Percentiles rank a stretch among this genome's conserved stretches.
These are phyloP conservation scores for Phyllosticta paracitricarpa DNA, from an alignment of 2,329 filamentous ascomycete genomes.

Conservation along the genomic window DNA sequence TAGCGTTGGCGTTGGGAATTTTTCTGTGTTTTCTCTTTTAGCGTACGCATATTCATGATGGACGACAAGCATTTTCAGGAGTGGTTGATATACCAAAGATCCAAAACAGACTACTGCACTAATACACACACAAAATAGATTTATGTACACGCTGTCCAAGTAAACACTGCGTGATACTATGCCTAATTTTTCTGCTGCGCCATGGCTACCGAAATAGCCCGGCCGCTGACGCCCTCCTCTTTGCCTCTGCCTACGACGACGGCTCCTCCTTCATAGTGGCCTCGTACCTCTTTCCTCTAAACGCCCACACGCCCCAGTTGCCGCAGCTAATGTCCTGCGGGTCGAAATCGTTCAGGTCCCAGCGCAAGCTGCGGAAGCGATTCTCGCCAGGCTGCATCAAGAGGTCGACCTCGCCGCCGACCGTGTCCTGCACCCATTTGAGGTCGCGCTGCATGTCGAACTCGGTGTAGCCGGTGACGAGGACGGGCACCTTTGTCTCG, in stretches of 20 bases:
- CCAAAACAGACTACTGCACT: background rate
- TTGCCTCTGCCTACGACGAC: background rate
- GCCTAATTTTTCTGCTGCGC: background rate
- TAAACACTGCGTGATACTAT: background rate
- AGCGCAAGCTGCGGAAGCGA: conserved; percentile 80
- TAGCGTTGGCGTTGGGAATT: background rate
- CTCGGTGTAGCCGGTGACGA: conserved; percentile 93
- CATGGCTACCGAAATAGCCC: background rate
- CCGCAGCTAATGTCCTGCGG: conserved; percentile 89
- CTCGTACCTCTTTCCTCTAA: conserved; percentile 92
- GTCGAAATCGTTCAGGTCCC: conserved; percentile 94
- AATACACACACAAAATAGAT: background rate
- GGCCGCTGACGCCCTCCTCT: background rate
- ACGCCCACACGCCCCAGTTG: conserved; percentile 96
- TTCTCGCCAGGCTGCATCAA: conserved; percentile 91
- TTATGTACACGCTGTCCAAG: background rate
- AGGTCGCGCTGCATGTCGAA: conserved; percentile 91
- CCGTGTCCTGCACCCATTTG: conserved; percentile 77
- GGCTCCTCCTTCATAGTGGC: conserved; percentile 44
- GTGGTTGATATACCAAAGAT: background rate
- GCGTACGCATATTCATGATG: background rate
- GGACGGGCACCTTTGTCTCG: conserved; percentile 89
- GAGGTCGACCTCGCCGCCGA: conserved; percentile 82
- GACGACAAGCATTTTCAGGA: background rate
- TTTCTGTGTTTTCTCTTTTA: background rate